Percentiles rank a stretch among this genome's conserved stretches.
phyloP scores from a whole-genome alignment of 768 basidiomycete genomes.

The Lanmaoa pseudosensibilis region DNA sequence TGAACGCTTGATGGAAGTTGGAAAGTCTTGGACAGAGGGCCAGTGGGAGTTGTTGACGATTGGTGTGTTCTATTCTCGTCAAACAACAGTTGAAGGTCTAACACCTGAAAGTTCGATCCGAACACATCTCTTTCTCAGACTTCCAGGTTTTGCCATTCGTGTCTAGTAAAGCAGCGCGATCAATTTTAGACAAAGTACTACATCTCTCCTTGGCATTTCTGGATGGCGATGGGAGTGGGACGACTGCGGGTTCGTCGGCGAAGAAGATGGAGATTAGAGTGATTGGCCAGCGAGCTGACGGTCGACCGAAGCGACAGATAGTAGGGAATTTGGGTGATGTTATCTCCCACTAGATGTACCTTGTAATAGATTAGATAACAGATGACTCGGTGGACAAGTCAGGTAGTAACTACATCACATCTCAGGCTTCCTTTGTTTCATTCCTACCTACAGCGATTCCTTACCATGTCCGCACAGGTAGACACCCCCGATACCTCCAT shows the following conservation, averaged over 20 bases:
- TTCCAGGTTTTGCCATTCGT: constrained; percentile 25
- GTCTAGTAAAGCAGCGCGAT: constrained; percentile 18
- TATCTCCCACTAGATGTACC: constrained; percentile 26
- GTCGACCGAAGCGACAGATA: constrained; percentile 25
- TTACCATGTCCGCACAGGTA: constrained; percentile 17
- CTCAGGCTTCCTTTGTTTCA: not conserved
- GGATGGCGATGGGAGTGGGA: constrained; percentile 9
- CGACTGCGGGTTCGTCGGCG: not conserved
- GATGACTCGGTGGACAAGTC: constrained; percentile 7
- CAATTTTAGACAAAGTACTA: constrained; percentile 23
- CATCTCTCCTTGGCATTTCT: constrained; percentile 25
- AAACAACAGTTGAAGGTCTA: not conserved
- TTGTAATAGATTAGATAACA: constrained; percentile 26
- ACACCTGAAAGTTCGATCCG: constrained; percentile 19
- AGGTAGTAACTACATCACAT: not conserved
- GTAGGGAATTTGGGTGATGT: constrained; percentile 23
- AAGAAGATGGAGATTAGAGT: constrained; percentile 26
- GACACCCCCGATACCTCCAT: constrained; percentile 10
- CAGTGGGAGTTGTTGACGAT: constrained; percentile 48
- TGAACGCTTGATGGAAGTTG: constrained; percentile 50
- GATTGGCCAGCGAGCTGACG: constrained; percentile 25
- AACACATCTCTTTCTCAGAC: constrained; percentile 33
- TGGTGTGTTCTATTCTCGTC: constrained; percentile 33
- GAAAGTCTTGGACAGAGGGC: constrained; percentile 54
- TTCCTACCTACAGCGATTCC: not conserved